Evolutionary conservation across 192 early-diverging fungal genomes (phyloP).

Genomic region (Coemansia guatemalensis): DNA sequence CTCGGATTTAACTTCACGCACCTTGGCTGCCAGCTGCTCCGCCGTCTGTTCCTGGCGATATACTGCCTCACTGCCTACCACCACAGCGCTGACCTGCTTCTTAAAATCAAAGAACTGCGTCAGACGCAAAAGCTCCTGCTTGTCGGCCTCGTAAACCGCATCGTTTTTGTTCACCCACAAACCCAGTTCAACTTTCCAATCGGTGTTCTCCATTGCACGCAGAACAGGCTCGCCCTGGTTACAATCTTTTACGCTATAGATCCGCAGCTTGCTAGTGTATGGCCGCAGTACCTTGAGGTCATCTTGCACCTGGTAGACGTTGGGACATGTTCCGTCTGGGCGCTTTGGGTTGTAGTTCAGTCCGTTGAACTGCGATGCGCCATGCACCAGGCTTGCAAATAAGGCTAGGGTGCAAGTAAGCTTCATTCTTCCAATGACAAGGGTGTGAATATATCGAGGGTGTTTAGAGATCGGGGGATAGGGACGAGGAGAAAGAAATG

Average conservation of each 20-base stretch:
- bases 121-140: conserved; percentile 28
- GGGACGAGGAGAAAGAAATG: neutral
- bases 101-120: conserved; percentile 34
- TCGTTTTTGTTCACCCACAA: conserved; percentile 61
- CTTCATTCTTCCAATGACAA: conserved; percentile 8
- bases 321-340: conserved; percentile 56
- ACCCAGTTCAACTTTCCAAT: conserved; percentile 58
- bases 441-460: neutral
- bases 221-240: conserved; percentile 58
- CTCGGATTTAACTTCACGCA: conserved; percentile 43
- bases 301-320: conserved; percentile 56
- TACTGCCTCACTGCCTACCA: conserved; percentile 60
- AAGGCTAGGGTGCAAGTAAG: conserved; percentile 3
- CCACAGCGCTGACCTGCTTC: conserved; percentile 52
- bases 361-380: conserved; percentile 49
- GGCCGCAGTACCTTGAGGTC: conserved; percentile 59
- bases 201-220: conserved; percentile 58
- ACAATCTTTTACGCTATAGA: conserved; percentile 64
- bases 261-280: conserved; percentile 54
- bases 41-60: conserved; percentile 53
- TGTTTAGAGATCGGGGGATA: neutral
- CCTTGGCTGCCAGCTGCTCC: conserved; percentile 41
- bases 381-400: conserved; percentile 14
- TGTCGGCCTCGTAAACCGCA: conserved; percentile 35
- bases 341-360: conserved; percentile 62